Evolutionary conservation across 2,329 filamentous ascomycete species (phyloP).

Genomic region (Malbranchea zuffiana): DNA sequence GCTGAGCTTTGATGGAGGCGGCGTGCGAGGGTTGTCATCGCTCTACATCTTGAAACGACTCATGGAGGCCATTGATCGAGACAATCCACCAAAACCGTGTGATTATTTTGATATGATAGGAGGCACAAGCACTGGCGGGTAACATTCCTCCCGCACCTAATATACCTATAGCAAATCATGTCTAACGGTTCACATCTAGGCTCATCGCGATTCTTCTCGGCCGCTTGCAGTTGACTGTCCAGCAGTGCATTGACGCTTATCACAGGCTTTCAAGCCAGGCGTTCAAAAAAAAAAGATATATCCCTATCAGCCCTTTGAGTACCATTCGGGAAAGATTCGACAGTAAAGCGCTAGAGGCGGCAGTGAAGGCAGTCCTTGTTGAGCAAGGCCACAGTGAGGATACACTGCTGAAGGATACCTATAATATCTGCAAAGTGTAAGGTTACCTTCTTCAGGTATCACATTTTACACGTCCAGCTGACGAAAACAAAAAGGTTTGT

Average conservation of each 20-base stretch:
- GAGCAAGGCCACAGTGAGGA: constrained; percentile 19
- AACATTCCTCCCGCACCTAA: constrained; percentile 13
- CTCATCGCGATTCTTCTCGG: constrained; percentile 41
- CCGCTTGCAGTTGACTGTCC: constrained; percentile 35
- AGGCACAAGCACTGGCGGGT: constrained; percentile 31
- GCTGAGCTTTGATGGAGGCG: constrained; percentile 38
- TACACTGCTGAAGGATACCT: constrained; percentile 20
- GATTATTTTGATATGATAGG: constrained; percentile 35
- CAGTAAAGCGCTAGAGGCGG: constrained; percentile 23
- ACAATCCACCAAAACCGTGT: constrained; percentile 24
- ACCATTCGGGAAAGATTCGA: constrained; percentile 25
- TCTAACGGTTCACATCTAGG: constrained; percentile 18
- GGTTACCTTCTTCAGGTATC: neutral
- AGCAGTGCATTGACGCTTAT: constrained; percentile 36
- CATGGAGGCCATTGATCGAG: constrained; percentile 24
- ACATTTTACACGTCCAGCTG: neutral
- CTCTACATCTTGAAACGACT: constrained; percentile 28
- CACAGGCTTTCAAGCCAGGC: constrained; percentile 27
- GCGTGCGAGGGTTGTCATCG: constrained; percentile 31
- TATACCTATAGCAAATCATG: neutral
- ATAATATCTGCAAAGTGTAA: constrained; percentile 23
- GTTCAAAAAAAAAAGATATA: constrained; percentile 25
- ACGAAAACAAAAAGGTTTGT: neutral
- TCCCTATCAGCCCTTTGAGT: constrained; percentile 11
- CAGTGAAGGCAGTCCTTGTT: constrained; percentile 20